These are phyloP conservation scores for Populus trichocarpa DNA, from an alignment of 441 rosid species.

Conservation along the genomic window DNA sequence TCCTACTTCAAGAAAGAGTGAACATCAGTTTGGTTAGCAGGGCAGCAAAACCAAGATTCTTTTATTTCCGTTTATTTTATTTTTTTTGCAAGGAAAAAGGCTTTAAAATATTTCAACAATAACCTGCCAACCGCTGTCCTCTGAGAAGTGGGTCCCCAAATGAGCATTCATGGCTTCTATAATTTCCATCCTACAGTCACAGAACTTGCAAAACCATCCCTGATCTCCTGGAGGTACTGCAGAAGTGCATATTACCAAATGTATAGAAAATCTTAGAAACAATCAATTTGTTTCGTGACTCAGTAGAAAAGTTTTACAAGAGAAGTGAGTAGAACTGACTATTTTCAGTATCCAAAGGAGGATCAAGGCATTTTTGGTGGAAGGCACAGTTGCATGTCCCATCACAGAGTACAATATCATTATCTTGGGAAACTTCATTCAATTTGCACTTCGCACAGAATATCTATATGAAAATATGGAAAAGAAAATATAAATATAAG, in stretches of 20 bases:
- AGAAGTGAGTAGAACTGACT: constrained; percentile 46
- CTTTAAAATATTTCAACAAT: constrained; percentile 6
- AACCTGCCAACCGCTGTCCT: constrained; percentile 85
- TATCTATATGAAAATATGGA: constrained; percentile 45
- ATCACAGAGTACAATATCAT: constrained; percentile 93
- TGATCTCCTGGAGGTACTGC: constrained; percentile 98
- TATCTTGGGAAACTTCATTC: constrained; percentile 82
- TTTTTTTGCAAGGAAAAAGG: background rate
- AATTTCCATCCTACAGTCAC: constrained; percentile 90
- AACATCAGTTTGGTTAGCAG: constrained; percentile 9
- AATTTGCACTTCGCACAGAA: constrained; percentile 91
- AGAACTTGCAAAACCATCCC: constrained; percentile 93
- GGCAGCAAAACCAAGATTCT: background rate
- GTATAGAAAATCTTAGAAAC: constrained; percentile 19
- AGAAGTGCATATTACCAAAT: constrained; percentile 50
- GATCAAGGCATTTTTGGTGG: constrained; percentile 94
- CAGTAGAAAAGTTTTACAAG: constrained; percentile 11
- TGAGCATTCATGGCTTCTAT: constrained; percentile 92
- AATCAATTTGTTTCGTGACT: constrained; percentile 12
- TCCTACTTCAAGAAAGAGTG: constrained; percentile 44
- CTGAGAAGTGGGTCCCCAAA: constrained; percentile 73
- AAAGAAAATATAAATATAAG: constrained; percentile 15
- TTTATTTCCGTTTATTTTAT: background rate
- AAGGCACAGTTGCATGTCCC: constrained; percentile 94
- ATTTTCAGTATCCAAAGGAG: constrained; percentile 81